Evolutionary conservation across 805 yeast species (phyloP), one percentile per base, ranked within the genome.

Genomic region (Hanseniaspora clermontiae): DNA sequence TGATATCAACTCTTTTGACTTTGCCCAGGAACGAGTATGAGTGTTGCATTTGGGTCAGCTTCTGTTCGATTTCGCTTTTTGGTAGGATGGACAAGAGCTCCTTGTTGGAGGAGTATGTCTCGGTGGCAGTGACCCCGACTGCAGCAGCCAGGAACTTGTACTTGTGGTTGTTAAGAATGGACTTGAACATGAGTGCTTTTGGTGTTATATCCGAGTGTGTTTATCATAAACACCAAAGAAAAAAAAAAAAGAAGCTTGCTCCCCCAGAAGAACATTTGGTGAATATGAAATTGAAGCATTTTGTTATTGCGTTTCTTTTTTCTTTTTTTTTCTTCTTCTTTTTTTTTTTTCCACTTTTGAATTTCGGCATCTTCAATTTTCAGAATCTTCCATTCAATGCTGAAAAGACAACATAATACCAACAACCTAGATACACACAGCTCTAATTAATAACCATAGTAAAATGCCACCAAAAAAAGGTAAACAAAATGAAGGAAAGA

Each of bases 1-100:
- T 78, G 31, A 88, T 78, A 67, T 93, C 98, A 65, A 89, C 91
- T 57, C 98, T 76, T 11, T 81, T 68, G 19, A 93, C 91, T 34
- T 53, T 83, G 58, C 96, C 76, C 61, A 85, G 83, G 20, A 91
- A 91, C 37, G 72, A 67, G 64, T 83, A 87, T 60, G 91, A 81
- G 68, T 90, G 93, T 66, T 91, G 96, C 61, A 75, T 74, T 61
- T 81, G 81, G 58, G 90, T 78, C 60, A 90, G 73, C 59, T 79
- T 77, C 34, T 74, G 70, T 49, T 88, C 77, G 10, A 89, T 89
- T 63, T 87, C 90, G 34, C 79, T 83, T 29, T 84, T 89, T 24
- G 75, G 74, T 51, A 84, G 70, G 20, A 83, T 66, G 55, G 75
- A 75, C 1, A 84, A 73, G 1, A 66, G 58, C 19, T 61, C 57